These are phyloP conservation scores for Berberis thunbergii DNA, from an alignment of 164 flowering plant species.

Conservation along the genomic window DNA sequence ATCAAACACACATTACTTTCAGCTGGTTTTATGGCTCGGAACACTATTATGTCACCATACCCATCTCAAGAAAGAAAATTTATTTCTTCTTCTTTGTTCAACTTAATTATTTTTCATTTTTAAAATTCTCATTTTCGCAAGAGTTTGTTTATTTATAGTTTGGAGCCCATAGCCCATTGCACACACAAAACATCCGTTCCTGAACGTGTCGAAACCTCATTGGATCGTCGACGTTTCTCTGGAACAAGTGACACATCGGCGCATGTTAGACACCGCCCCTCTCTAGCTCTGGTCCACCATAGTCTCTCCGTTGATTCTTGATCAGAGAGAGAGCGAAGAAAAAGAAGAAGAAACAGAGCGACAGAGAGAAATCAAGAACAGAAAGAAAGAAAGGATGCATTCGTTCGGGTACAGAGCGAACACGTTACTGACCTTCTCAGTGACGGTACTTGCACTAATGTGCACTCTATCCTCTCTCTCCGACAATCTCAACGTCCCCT, in stretches of 20 bases:
- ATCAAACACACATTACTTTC: too few species aligned
- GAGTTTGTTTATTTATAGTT: too few species aligned
- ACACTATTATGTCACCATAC: too few species aligned
- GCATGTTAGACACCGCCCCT: not conserved
- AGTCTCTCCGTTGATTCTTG: not conserved
- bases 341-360: not conserved
- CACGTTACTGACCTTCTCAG: constrained; percentile 63
- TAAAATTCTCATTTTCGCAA: too few species aligned
- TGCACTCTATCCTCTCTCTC: constrained; percentile 79
- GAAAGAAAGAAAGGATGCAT: constrained; percentile 41
- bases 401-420: constrained; percentile 74
- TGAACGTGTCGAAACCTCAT: too few species aligned
- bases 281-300: not conserved
- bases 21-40: too few species aligned
- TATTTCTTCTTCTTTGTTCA: too few species aligned
- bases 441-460: constrained; percentile 69
- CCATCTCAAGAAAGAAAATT: too few species aligned
- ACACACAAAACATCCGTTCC: too few species aligned
- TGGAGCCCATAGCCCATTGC: too few species aligned
- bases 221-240: too few species aligned
- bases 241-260: not conserved
- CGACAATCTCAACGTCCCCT: constrained; percentile 60
- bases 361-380: not conserved
- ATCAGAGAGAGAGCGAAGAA: not conserved
- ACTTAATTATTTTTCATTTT: too few species aligned